phyloP scores from a whole-genome alignment of 495 filamentous ascomycete species.

The Penicillium coprophilum region DNA sequence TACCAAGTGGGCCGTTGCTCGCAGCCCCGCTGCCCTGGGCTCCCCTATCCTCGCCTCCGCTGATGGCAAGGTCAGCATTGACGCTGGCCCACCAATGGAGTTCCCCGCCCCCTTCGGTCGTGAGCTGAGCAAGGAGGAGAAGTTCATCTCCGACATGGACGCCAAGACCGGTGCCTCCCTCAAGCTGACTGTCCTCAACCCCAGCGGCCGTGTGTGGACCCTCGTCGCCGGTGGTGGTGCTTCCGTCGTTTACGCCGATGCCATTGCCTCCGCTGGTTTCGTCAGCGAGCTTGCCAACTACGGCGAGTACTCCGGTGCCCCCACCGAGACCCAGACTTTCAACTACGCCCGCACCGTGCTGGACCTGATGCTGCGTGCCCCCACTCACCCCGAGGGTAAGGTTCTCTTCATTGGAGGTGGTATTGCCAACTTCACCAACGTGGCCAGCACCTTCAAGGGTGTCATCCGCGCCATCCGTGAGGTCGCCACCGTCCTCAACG shows the following conservation, averaged over 20 bases:
- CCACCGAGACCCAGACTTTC: conserved; percentile 96
- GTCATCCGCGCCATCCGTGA: conserved; percentile 97
- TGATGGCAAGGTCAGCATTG: conserved; percentile 80
- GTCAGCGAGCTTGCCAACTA: conserved; percentile 98
- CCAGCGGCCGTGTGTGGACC: conserved; percentile 91
- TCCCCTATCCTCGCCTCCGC: conserved; percentile 57
- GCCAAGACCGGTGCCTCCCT: conserved; percentile 99
- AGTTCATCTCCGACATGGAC: conserved; percentile 96
- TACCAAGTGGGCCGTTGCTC: conserved; percentile 96
- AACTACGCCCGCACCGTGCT: conserved; percentile 96
- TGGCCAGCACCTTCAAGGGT: conserved; percentile 98
- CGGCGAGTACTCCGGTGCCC: conserved; percentile 98
- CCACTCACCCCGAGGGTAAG: conserved; percentile 84
- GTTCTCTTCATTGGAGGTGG: conserved; percentile 98
- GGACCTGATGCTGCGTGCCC: conserved; percentile 95
- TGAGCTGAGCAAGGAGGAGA: conserved; percentile 97
- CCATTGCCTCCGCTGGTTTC: conserved; percentile 95
- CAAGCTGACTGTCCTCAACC: conserved; percentile 95
- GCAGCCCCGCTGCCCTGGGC: conserved; percentile 82
- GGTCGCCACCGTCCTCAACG: conserved; percentile 77
- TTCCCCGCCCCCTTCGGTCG: conserved; percentile 99
- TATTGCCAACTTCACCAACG: conserved; percentile 99
- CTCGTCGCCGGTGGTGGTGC: conserved; percentile 99
- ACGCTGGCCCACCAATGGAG: conserved; percentile 96
- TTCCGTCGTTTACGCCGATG: conserved; percentile 97